Percentiles rank a stretch among this genome's conserved stretches.
Conservation (phyloP, 1,139 yeast species). For the Blastobotrys apis region DNA sequence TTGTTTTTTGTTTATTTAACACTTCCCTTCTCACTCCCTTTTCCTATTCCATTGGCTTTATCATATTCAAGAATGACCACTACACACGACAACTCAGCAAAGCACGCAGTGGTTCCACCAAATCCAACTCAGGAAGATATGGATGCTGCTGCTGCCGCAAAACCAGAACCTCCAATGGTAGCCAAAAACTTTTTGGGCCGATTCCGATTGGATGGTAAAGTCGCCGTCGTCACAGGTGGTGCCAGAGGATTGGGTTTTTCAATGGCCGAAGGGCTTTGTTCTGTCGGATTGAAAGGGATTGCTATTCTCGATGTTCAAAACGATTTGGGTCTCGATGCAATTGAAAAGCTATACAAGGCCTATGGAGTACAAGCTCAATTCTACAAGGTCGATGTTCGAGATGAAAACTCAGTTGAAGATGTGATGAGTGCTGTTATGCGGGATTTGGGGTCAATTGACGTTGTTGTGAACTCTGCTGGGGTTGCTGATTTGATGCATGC, state of each 20-base stretch:
- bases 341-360: conserved; percentile 47
- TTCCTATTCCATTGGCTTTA: too few relatives aligned
- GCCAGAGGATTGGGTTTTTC: conserved; percentile 66
- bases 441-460: conserved; percentile 59
- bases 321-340: conserved; percentile 48
- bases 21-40: too few relatives aligned
- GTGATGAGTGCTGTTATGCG: conserved; percentile 50
- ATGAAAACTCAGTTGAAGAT: conserved; percentile 49
- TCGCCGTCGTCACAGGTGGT: conserved; percentile 66
- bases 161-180: conserved; percentile 34
- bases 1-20: too few relatives aligned
- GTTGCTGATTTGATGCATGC: conserved; percentile 79
- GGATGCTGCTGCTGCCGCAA: conserved; percentile 35
- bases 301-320: conserved; percentile 43
- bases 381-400: conserved; percentile 61
- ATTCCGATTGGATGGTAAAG: conserved; percentile 63
- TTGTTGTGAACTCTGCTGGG: conserved; percentile 71
- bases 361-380: conserved; percentile 61
- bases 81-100: conserved; percentile 28
- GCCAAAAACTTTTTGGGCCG: conserved; percentile 39
- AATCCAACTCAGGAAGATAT: conserved; percentile 39
- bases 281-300: conserved; percentile 68
- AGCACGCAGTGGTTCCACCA: conserved; percentile 39
- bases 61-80: too few relatives aligned
- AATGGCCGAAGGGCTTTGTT: conserved; percentile 61